Base-by-base conservation (phyloP, 495 filamentous ascomycete species). In the Annulohypoxylon bovei region DNA sequence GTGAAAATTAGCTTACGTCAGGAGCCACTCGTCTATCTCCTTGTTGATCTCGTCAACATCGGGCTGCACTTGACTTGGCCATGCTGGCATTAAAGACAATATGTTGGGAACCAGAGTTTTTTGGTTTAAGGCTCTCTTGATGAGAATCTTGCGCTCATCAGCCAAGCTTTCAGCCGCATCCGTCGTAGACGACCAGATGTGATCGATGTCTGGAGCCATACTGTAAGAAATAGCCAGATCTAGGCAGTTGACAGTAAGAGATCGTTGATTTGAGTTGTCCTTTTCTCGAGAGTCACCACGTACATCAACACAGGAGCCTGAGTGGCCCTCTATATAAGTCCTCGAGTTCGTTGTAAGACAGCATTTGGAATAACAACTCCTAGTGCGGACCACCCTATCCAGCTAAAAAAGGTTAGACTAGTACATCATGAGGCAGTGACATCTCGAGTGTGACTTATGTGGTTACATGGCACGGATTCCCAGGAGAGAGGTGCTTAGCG, bases 211-310 rank as follows among this genome's bases (percentile, higher is more conserved):
- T 22, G 68, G 56, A 14, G 70, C 64, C 74, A 76, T 76, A 3
- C 2, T 68, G 88, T 88, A 54, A 79, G 70, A 0, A 73, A 70
- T 0, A 79, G 82, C 3, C 9, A 33, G 3, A 9, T 28, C 25
- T 18, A 53, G 5, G 4, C 20, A 20, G n/a, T 32, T 20, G 20
- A 33, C 0, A 18, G 11, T 4, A 20, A 33, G 1, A 52, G n/a
- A 53, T 33, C 28, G 27, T 33, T 27, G 7, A 18, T 20, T 53
- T 33, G 28, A 53, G n/a, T 9, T n/a, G 6, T 53, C 49, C 5
- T 6, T 53, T 28, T 7, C 8, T 32, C 1, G 5, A 20, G 16
- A 20, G 20, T 18, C 23, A 1, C n/a, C 12, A 32, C 7, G 33
- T 32, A 33, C 5, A 12, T 18, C 14, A 53, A 20, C 4, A 1